phyloP scores from a whole-genome alignment of 495 filamentous ascomycete species.

The Antarctomyces pellizariae region DNA sequence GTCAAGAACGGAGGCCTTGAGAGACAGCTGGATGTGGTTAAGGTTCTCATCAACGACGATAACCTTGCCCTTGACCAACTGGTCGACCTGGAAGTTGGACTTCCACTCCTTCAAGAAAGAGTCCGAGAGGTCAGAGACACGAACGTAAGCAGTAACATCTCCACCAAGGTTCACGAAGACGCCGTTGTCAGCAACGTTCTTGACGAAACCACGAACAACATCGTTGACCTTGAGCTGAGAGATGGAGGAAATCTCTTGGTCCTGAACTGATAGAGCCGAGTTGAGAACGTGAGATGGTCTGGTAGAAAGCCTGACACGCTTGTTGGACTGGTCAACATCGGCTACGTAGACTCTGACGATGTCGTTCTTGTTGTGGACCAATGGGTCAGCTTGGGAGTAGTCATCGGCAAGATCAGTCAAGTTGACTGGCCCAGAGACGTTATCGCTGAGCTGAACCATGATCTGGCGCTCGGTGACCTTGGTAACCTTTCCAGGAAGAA shows the following conservation, averaged over 20 bases:
- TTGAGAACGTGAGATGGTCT: conserved; percentile 72
- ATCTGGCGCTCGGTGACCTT: conserved; percentile 66
- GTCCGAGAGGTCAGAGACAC: conserved; percentile 74
- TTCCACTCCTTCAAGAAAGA: conserved; percentile 90
- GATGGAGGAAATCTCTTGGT: conserved; percentile 46
- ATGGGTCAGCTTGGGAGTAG: conserved; percentile 46
- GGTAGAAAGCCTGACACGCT: conserved; percentile 57
- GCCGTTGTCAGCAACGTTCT: conserved; percentile 64
- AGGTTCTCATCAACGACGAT: conserved; percentile 35
- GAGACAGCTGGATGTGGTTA: conserved; percentile 59
- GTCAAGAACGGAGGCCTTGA: conserved; percentile 67
- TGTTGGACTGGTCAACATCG: conserved; percentile 59
- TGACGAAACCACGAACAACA: conserved; percentile 70
- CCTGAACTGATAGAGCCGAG: conserved; percentile 61
- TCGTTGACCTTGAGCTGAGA: conserved; percentile 56
- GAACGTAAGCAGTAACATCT: conserved; percentile 57
- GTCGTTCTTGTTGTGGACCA: conserved; percentile 52
- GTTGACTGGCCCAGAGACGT: conserved; percentile 46
- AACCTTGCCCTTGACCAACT: conserved; percentile 74
- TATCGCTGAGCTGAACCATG: conserved; percentile 64
- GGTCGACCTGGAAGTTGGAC: conserved; percentile 57
- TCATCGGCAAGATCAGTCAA: conserved; percentile 68
- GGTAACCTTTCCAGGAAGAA: conserved; percentile 61
- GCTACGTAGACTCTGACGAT: conserved; percentile 63
- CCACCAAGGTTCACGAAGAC: conserved; percentile 62